phyloP scores from a whole-genome alignment of 106 monocot species.

The Chionographis japonica region DNA sequence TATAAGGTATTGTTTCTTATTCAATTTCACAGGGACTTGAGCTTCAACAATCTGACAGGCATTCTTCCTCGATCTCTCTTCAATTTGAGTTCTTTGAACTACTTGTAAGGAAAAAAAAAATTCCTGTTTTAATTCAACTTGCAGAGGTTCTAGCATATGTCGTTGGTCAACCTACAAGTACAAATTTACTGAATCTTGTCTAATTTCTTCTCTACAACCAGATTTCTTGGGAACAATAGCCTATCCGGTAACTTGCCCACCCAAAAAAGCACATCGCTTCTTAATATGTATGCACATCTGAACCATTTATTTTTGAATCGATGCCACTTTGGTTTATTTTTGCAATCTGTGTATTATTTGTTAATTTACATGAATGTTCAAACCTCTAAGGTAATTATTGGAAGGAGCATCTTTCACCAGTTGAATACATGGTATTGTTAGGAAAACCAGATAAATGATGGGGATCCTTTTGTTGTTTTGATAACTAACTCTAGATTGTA shows the following conservation, averaged over 20 bases:
- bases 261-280: conserved; percentile 45
- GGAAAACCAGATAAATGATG: no score
- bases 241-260: conserved; percentile 61
- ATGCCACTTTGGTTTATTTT: not conserved
- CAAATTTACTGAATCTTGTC: not conserved
- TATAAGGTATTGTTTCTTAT: not conserved
- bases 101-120: no score
- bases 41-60: conserved; percentile 91
- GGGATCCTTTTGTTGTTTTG: not conserved
- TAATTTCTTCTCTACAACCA: conserved; percentile 15
- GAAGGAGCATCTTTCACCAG: no score
- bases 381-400: no score
- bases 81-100: conserved; percentile 37
- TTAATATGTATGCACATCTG: conserved; percentile 40
- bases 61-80: conserved; percentile 64
- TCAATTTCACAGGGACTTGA: conserved; percentile 59
- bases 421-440: no score
- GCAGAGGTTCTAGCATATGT: not conserved
- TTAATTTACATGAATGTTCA: no score
- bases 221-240: conserved; percentile 89
- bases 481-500: not conserved
- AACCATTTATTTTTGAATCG: not conserved
- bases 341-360: not conserved
- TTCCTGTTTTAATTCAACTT: no score
- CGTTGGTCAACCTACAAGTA: not conserved